phyloP scores from a whole-genome alignment of 1,284 basidiomycete genomes.

The Irpex lacteus region DNA sequence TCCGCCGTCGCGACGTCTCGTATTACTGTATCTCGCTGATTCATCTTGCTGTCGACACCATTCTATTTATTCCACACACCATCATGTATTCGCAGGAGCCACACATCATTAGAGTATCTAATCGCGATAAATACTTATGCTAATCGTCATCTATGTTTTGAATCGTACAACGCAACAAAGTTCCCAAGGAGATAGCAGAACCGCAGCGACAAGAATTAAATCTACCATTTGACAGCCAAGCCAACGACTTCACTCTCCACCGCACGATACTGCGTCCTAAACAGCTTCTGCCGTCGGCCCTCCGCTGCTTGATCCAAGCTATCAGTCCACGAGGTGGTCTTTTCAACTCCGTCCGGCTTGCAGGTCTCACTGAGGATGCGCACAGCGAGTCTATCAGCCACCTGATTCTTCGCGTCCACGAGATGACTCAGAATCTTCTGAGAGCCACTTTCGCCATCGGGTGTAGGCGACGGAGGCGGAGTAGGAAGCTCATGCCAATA shows the following conservation, averaged over 20 bases:
- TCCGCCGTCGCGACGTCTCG: too few species aligned
- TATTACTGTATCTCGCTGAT: slow-evolving; percentile 6
- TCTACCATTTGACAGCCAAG: slow-evolving; percentile 35
- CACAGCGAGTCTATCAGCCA: slow-evolving; percentile 42
- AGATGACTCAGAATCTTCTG: slow-evolving; percentile 1
- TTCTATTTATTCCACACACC: slow-evolving; percentile 9
- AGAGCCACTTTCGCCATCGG: neutral
- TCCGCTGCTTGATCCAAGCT: slow-evolving; percentile 41
- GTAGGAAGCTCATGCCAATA: slow-evolving; percentile 68
- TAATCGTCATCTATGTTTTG: neutral
- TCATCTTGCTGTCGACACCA: slow-evolving; percentile 3
- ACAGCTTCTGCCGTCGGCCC: slow-evolving; percentile 41
- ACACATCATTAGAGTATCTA: neutral
- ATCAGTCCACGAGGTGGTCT: slow-evolving; percentile 24
- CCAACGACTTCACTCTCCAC: slow-evolving; percentile 80
- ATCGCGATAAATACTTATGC: neutral
- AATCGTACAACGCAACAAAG: neutral
- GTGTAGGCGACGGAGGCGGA: slow-evolving; percentile 44
- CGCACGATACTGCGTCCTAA: slow-evolving; percentile 82
- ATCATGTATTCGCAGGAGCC: neutral
- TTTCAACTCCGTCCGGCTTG: slow-evolving; percentile 13
- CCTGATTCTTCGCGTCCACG: slow-evolving; percentile 11
- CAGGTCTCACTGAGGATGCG: slow-evolving; percentile 43
- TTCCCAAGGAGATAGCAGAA: neutral
- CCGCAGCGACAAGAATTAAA: neutral